A percentile compares a stretch with the other conserved stretches of the same genome.
phyloP scores from a whole-genome alignment of 805 yeast genomes.

The Ogataea wickerhamii region DNA sequence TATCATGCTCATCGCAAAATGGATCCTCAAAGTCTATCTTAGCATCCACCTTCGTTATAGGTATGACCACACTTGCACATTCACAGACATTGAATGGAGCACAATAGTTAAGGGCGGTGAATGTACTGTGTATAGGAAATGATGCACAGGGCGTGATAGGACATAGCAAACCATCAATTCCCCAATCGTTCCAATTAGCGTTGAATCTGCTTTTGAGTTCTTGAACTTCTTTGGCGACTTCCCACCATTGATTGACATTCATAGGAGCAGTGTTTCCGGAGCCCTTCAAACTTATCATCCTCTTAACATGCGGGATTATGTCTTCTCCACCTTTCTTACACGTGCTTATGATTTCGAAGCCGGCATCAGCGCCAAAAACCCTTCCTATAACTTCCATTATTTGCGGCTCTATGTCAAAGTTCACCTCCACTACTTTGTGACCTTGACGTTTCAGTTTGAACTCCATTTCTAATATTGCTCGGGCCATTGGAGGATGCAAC shows the following conservation, averaged over 20 bases:
- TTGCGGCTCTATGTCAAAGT: constrained; percentile 37
- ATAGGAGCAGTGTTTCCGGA: constrained; percentile 7
- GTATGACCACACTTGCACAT: constrained; percentile 48
- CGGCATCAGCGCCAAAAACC: constrained; percentile 45
- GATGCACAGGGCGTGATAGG: constrained; percentile 44
- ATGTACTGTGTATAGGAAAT: constrained; percentile 26
- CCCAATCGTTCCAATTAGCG: constrained; percentile 28
- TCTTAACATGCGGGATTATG: constrained; percentile 7
- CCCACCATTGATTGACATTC: constrained; percentile 37
- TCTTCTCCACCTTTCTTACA: constrained; percentile 27
- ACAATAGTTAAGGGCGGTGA: constrained; percentile 43
- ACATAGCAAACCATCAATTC: constrained; percentile 38
- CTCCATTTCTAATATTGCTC: constrained; percentile 35
- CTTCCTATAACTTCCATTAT: constrained; percentile 20
- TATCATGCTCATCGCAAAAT: constrained; percentile 40
- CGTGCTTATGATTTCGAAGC: constrained; percentile 17
- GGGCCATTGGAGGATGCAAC: constrained; percentile 51
- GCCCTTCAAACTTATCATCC: constrained; percentile 8
- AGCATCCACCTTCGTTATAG: constrained; percentile 54
- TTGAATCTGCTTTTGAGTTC: constrained; percentile 32
- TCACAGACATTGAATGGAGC: constrained; percentile 50
- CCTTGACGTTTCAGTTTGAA: constrained; percentile 33
- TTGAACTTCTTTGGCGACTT: constrained; percentile 33
- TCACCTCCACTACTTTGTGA: constrained; percentile 49
- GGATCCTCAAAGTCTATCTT: constrained; percentile 33